Evolutionary conservation across 768 basidiomycete species (phyloP).

Genomic region (Leccinum aurantiacum): DNA sequence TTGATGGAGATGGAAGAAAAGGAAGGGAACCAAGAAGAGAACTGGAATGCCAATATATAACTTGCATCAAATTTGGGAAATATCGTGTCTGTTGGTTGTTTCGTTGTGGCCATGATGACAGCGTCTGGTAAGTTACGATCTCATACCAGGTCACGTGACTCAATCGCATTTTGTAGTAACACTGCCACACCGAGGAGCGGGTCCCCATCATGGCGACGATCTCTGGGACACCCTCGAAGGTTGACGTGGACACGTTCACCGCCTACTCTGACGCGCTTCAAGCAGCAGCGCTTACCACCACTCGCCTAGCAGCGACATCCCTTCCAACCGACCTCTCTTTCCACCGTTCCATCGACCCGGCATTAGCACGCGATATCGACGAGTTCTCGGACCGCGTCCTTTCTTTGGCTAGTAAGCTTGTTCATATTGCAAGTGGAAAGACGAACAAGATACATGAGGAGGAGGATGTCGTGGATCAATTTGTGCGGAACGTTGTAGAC

Average conservation of each 20-base stretch:
- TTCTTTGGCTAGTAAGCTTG: constrained; percentile 59
- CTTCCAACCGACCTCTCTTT: constrained; percentile 81
- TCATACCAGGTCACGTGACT: constrained; percentile 14
- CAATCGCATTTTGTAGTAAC: not conserved
- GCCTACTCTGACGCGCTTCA: constrained; percentile 60
- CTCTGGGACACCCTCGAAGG: constrained; percentile 1
- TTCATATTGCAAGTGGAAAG: constrained; percentile 49
- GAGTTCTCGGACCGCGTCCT: constrained; percentile 65
- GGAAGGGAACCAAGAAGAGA: constrained; percentile 80
- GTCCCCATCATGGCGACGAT: constrained; percentile 14
- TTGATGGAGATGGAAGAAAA: constrained; percentile 66
- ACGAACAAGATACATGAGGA: constrained; percentile 49
- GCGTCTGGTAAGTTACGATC: not conserved
- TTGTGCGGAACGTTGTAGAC: constrained; percentile 76
- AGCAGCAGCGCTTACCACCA: constrained; percentile 58
- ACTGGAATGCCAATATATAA: constrained; percentile 72
- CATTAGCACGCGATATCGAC: constrained; percentile 71
- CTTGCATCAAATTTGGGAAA: constrained; percentile 55
- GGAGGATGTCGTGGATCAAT: constrained; percentile 85
- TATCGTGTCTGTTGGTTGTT: not conserved
- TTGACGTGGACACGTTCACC: constrained; percentile 42
- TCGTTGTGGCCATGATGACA: not conserved
- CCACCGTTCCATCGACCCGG: constrained; percentile 81
- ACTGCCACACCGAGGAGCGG: not conserved
- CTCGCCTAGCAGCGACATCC: constrained; percentile 53